A percentile compares a stretch with the other conserved stretches of the same genome.
phyloP scores from a whole-genome alignment of 805 yeast genomes.

The Saturnispora zaruensis region DNA sequence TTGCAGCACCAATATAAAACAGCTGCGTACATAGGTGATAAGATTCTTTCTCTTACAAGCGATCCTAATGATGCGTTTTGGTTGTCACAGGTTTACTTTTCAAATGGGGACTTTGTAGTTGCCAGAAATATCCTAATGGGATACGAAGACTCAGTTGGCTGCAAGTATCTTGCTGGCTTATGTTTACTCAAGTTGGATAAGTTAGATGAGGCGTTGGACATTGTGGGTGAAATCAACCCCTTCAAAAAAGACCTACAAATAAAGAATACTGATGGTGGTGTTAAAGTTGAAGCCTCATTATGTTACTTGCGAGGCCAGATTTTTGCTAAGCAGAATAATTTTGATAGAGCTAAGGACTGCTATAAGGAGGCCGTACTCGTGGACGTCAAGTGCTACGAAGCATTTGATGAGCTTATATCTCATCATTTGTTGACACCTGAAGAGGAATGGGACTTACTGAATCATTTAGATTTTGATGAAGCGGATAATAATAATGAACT shows the following conservation, averaged over 20 bases:
- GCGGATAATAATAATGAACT: slow-evolving; percentile 76
- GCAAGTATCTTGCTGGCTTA: slow-evolving; percentile 72
- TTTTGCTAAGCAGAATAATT: slow-evolving; percentile 73
- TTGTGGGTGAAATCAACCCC: slow-evolving; percentile 78
- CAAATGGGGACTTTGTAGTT: slow-evolving; percentile 66
- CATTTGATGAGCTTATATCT: slow-evolving; percentile 68
- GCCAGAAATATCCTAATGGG: slow-evolving; percentile 64
- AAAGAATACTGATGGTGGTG: slow-evolving; percentile 66
- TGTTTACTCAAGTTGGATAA: slow-evolving; percentile 62
- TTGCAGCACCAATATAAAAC: slow-evolving; percentile 87
- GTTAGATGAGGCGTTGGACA: slow-evolving; percentile 84
- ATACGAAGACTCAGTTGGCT: slow-evolving; percentile 55
- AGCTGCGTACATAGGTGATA: slow-evolving; percentile 88
- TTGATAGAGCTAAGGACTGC: slow-evolving; percentile 78
- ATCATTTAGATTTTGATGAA: slow-evolving; percentile 56
- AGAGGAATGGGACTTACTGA: slow-evolving; percentile 80
- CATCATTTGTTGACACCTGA: slow-evolving; percentile 70
- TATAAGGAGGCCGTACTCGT: slow-evolving; percentile 78
- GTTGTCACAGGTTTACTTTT: slow-evolving; percentile 84
- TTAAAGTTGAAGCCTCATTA: slow-evolving; percentile 79
- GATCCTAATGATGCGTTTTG: slow-evolving; percentile 94
- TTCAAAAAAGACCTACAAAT: slow-evolving; percentile 35
- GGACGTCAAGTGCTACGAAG: slow-evolving; percentile 90
- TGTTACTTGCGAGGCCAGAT: slow-evolving; percentile 79
- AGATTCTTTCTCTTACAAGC: slow-evolving; percentile 69